phyloP scores from a whole-genome alignment of 495 filamentous ascomycete species.

The Aspergillus conjunctus region DNA sequence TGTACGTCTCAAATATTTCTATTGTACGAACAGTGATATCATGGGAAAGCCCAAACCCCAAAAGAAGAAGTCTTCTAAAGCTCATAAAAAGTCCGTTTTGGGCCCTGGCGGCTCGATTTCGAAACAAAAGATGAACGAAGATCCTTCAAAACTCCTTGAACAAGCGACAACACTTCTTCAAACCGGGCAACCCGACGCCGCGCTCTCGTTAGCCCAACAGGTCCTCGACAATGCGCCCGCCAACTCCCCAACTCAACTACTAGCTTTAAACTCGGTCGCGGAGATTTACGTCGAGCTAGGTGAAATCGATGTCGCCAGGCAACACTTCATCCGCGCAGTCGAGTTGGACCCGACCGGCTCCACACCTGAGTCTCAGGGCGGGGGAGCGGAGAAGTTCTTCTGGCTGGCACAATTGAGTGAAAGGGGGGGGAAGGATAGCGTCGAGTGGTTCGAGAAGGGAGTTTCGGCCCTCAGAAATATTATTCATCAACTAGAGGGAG shows the following conservation, averaged over 20 bases:
- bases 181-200: slow-evolving; percentile 67
- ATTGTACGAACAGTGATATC: slow-evolving; percentile 21
- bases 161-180: slow-evolving; percentile 70
- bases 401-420: slow-evolving; percentile 94
- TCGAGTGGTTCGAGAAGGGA: slow-evolving; percentile 86
- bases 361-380: slow-evolving; percentile 62
- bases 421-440: slow-evolving; percentile 79
- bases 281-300: slow-evolving; percentile 86
- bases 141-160: slow-evolving; percentile 59
- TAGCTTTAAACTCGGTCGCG: slow-evolving; percentile 74
- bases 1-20: slow-evolving; percentile 10
- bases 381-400: slow-evolving; percentile 91
- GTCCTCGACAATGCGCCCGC: slow-evolving; percentile 55
- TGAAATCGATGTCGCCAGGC: slow-evolving; percentile 68
- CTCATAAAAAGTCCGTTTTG: slow-evolving; percentile 50
- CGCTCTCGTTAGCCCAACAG: slow-evolving; percentile 63
- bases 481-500: slow-evolving; percentile 57
- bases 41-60: slow-evolving; percentile 53
- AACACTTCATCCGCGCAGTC: slow-evolving; percentile 69
- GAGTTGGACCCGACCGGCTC: slow-evolving; percentile 71
- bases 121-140: slow-evolving; percentile 51
- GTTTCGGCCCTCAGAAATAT: slow-evolving; percentile 65
- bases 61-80: slow-evolving; percentile 50
- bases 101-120: slow-evolving; percentile 47
- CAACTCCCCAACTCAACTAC: slow-evolving; percentile 51